Base-by-base conservation (phyloP, 257 asterid genomes). In the Ilex aquifolium region DNA sequence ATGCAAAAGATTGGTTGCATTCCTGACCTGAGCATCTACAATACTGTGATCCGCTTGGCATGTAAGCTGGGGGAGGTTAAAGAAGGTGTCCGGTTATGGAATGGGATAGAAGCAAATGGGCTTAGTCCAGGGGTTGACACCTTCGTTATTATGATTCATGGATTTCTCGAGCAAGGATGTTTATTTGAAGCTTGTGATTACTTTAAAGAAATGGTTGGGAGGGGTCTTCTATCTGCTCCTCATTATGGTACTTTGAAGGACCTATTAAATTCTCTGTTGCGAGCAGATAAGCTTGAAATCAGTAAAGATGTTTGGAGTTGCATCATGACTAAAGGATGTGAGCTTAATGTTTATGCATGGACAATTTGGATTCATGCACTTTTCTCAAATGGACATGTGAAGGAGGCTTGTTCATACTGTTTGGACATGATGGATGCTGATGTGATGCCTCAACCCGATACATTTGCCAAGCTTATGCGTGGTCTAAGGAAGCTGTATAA, bases 381-480 rank as follows among this genome's bases (percentile, higher is more conserved):
- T 49, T 87, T 88, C 74, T 85, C 95, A 31, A 85, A 73, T 7
- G 95, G 92, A 56, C 87, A 84, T 67, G 95, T 91, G 69, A 91
- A 91, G 72, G 95, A 83, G 51, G 97, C 95, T 54, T 91, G 98
- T 72, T 69, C 80, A 31, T 86, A 85, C 67, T 86, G 93, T 75
- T 46, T 88, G 73, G 95, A 88, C 60, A 91, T 91, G 98, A 77
- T 91, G 95, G 95, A 91, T 65, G 77, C 77, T 66, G 93, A 95
- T 44, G 36, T 86, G 72, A 88, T 91, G 98, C 98, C 98, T 72
- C 96, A 91, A 77, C 98, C 98, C 0, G 97, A 88, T 72, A 91
- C 98, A 12, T 91, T 86, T 75, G 88, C 97, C 2, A 91, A 80
- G 82, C 95, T 88, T 29, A 88, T 91, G 85, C 66, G 73, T 50